Percentiles rank a stretch among this genome's conserved stretches.
phyloP scores from a whole-genome alignment of 768 basidiomycete genomes.

The Rhizopogon salebrosus region DNA sequence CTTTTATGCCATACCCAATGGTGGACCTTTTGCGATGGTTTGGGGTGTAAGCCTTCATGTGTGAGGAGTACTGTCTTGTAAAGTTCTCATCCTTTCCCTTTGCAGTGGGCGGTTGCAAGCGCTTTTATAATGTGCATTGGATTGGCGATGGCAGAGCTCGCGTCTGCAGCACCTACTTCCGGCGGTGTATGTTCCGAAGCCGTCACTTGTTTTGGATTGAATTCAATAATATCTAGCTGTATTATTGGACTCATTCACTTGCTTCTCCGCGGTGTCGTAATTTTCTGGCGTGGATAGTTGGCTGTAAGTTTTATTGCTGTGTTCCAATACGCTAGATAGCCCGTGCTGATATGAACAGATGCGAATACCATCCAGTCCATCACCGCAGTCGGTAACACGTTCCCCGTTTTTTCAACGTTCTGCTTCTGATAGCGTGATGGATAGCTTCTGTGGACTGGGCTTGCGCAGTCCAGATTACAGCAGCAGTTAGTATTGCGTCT shows the following conservation, averaged over 20 bases:
- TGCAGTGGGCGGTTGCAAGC: conserved; percentile 61
- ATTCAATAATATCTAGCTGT: conserved; percentile 25
- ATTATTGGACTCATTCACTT: conserved; percentile 48
- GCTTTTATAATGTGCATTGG: conserved; percentile 59
- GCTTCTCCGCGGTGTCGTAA: conserved; percentile 39
- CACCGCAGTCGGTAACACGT: conserved; percentile 20
- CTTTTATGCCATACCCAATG: conserved; percentile 6
- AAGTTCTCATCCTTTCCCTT: background rate
- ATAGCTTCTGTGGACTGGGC: conserved; percentile 56
- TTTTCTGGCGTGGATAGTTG: conserved; percentile 49
- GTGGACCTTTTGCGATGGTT: conserved; percentile 5
- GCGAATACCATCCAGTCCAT: conserved; percentile 47
- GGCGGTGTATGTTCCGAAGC: conserved; percentile 46
- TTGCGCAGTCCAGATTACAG: conserved; percentile 52
- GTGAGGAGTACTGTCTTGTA: background rate
- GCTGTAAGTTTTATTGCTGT: conserved; percentile 30
- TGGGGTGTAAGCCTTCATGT: conserved; percentile 7
- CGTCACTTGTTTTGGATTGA: background rate
- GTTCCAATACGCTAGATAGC: background rate
- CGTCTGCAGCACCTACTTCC: conserved; percentile 69
- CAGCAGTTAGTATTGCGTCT: conserved; percentile 38
- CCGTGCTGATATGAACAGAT: conserved; percentile 24
- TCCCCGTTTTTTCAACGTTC: background rate
- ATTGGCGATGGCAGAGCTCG: conserved; percentile 65
- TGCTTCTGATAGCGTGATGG: background rate